Evolutionary conservation across 192 early-diverging fungal species (phyloP).

Genomic region (Phlyctochytrium bullatum): DNA sequence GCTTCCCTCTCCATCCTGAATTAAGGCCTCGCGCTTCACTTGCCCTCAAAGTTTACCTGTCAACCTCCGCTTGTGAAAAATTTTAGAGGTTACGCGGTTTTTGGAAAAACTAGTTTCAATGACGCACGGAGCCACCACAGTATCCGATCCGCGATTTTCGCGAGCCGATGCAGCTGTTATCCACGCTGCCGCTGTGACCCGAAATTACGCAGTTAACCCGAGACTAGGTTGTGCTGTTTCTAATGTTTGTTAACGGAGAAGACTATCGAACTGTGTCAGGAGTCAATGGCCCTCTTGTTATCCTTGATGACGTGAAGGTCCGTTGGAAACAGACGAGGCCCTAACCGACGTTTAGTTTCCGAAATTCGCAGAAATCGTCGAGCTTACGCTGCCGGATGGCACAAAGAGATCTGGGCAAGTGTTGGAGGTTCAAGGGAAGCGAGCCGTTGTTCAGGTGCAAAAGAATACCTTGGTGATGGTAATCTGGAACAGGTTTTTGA

Average conservation of each 20-base stretch:
- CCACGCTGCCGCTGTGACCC: constrained; percentile 82
- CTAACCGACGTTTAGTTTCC: constrained; percentile 66
- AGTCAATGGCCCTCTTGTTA: constrained; percentile 97
- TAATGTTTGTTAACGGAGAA: constrained; percentile 25
- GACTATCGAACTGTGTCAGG: constrained; percentile 97
- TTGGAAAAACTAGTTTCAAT: too few species aligned
- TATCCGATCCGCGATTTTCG: constrained; percentile 39
- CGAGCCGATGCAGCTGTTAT: constrained; percentile 69
- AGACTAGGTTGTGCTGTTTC: constrained; percentile 68
- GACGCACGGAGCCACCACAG: too few species aligned
- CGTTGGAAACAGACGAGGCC: background rate
- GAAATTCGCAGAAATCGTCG: constrained; percentile 96
- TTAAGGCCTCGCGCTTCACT: too few species aligned
- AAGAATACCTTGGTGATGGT: background rate
- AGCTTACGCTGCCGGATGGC: constrained; percentile 95
- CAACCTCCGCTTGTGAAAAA: too few species aligned
- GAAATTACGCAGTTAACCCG: constrained; percentile 81
- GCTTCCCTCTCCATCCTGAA: too few species aligned
- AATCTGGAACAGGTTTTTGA: constrained; percentile 76
- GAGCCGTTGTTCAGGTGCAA: constrained; percentile 87
- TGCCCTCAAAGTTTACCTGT: too few species aligned
- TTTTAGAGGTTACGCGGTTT: too few species aligned
- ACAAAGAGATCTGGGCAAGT: constrained; percentile 93
- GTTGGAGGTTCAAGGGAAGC: constrained; percentile 94
- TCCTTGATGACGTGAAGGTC: constrained; percentile 98